Base-by-base conservation (phyloP, 768 basidiomycete genomes). In the Tylopilus intermedius region DNA sequence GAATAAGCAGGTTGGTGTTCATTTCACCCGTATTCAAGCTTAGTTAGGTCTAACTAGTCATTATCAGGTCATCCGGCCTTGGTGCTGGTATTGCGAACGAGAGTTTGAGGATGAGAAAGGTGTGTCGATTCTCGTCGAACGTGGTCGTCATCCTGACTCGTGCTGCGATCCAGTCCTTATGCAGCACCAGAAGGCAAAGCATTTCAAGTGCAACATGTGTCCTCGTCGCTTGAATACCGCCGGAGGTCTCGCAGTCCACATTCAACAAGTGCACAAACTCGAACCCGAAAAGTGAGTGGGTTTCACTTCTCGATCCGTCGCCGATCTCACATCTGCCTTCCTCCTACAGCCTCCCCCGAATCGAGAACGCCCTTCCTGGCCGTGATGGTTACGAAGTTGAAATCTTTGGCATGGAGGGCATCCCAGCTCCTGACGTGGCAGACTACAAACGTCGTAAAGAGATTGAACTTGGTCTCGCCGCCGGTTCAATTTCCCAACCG, bases 81-180 rank as follows among this genome's bases (percentile, higher is more conserved):
- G 94, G 93, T 97, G 94, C 74, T 97, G 94, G 94, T 98, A 98
- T 70, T 98, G 94, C 75, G 94, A 98, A 72, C 83, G 95, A 67
- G 95, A 96, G 72, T 99, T 99, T 63, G 94, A 98, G 72, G 96
- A 99, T 80, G 94, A 97, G 72, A 98, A 97, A 74, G 94, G 94
- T 91, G 45, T 56, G 35, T 45, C 13, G 35, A 7, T 9, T 30
- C 13, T 47, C 13, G 21, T 8, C 44, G 29, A 35, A 14, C 46
- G 24, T 39, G 30, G 38, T 24, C 18, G 21, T 44, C 33, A 18
- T 44, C n/a, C 41, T 55, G 46, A 50, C 45, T 22, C 44, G 35
- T 24, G 1, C 2, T 11, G 13, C 6, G 24, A 2, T 53, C 8
- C 62, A 94, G 96, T 99, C 60, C 81, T 99, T 57, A 92, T 98